Base-by-base conservation (phyloP, 805 yeast genomes). In the Pichia insulana region DNA sequence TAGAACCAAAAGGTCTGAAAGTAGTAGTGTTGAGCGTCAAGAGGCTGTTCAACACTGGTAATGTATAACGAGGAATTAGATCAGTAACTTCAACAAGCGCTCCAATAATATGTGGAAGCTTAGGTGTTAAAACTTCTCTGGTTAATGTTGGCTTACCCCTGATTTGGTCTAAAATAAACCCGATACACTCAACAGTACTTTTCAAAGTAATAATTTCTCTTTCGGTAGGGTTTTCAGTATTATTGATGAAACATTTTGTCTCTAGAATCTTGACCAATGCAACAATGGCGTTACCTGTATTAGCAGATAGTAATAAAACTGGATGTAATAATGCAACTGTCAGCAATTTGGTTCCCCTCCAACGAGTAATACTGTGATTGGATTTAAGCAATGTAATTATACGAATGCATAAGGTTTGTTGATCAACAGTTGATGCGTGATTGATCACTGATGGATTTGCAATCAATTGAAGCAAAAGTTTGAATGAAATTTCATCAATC, bases 101-200 rank as follows among this genome's bases (percentile, higher is more conserved):
- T 15, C 73, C 61, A 44, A 86, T 74, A 34, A 83, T 74, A 2
- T 69, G 67, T 9, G 84, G 76, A 44, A 90, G 65, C 51, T 80
- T 80, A 7, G 96, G 94, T 2, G 95, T 84, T 43, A 87, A 70
- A 8, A 83, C 66, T 55, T 88, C 96, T 57, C 97, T 74, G 3
- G 90, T 80, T 34, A 90, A 69, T 1, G 88, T 80, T 1, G 95
- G 86, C 55, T 88, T 88, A 2, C 87, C 90, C 56, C 83, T 75
- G 44, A 81, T 78, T 37, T 70, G 64, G 36, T 64, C 60, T 43
- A 73, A 66, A 2, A 73, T 53, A 43, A 54, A 55, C 34, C 67
- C 61, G 39, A 74, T 50, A 33, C 73, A 59, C 32, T 70, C 71
- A 28, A 70, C 58, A 43, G 49, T 65, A 55, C 56, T 57, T 50